Percentiles rank a stretch among this genome's conserved stretches.
Evolutionary conservation across 768 basidiomycete genomes (phyloP).

Genomic region (Jaapia argillacea): DNA sequence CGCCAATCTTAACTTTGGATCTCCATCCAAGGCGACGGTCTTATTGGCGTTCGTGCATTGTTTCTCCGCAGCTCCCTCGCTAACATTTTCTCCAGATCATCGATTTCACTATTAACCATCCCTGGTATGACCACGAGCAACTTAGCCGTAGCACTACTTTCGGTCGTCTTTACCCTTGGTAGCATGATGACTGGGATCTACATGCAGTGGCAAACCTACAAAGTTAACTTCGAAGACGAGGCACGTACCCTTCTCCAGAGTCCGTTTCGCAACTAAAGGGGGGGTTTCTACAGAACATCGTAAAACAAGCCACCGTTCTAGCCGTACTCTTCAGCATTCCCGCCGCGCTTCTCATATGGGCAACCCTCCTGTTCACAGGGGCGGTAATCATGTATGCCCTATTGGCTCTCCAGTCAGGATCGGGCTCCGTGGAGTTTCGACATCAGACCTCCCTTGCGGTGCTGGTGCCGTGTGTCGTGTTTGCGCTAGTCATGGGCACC

Average conservation of each 20-base stretch:
- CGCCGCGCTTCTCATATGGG: slow-evolving; percentile 3
- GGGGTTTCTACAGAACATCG: neutral
- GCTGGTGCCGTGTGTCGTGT: neutral
- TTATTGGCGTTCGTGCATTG: slow-evolving; percentile 2
- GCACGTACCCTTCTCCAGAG: neutral
- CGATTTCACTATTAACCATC: slow-evolving; percentile 3
- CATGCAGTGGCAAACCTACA: slow-evolving; percentile 2
- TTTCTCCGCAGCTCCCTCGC: no score
- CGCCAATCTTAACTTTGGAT: no score
- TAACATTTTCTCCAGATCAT: slow-evolving; percentile 1
- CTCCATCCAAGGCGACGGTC: no score
- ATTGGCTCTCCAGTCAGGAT: neutral
- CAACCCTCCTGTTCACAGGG: slow-evolving; percentile 1
- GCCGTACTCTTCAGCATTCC: slow-evolving; percentile 4
- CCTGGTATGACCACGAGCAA: slow-evolving; percentile 1
- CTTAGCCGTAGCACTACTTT: slow-evolving; percentile 2
- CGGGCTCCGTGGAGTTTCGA: neutral
- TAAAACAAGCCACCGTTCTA: neutral
- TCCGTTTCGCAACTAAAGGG: neutral
- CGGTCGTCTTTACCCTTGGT: slow-evolving; percentile 4
- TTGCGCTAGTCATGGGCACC: neutral
- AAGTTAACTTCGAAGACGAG: neutral
- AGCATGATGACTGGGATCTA: slow-evolving; percentile 6
- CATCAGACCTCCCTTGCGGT: neutral
- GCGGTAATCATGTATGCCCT: slow-evolving; percentile 9